A percentile compares a stretch with the other conserved stretches of the same genome.
These are phyloP conservation scores for Linderniella brevidens DNA, from an alignment of 257 asterid genomes.

Conservation along the genomic window DNA sequence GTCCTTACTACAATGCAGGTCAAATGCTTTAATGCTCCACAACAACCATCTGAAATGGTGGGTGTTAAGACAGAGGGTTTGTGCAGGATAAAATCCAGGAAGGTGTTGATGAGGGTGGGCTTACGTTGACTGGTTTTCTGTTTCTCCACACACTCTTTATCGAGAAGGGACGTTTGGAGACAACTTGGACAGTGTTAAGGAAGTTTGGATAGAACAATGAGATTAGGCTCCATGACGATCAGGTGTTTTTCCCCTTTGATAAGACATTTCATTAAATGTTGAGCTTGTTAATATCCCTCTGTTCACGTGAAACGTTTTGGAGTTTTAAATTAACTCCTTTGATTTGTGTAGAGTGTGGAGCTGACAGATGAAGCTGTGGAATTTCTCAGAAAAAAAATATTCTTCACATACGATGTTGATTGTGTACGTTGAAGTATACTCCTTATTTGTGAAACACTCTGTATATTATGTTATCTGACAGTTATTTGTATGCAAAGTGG, in stretches of 20 bases:
- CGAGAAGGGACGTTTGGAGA: conserved; percentile 89
- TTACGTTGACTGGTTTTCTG: conserved; percentile 89
- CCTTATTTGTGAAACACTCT: background rate
- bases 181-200: conserved; percentile 95
- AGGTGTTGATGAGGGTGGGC: conserved; percentile 85
- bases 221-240: conserved; percentile 81
- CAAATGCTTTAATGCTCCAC: conserved; percentile 89
- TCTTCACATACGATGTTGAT: conserved; percentile 64
- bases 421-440: conserved; percentile 33
- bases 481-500: conserved; percentile 55
- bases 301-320: background rate
- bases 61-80: conserved; percentile 92
- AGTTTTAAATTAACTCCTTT: conserved; percentile 6
- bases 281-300: too few species aligned
- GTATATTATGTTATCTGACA: background rate
- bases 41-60: conserved; percentile 82
- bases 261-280: background rate
- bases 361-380: conserved; percentile 77
- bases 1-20: conserved; percentile 29
- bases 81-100: conserved; percentile 83
- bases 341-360: conserved; percentile 71
- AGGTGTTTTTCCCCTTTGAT: conserved; percentile 31
- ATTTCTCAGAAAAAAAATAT: conserved; percentile 54
- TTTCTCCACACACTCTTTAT: conserved; percentile 95
- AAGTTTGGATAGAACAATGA: conserved; percentile 95